Base-by-base conservation (phyloP, 208 protist genomes). In the Novymonas esmeraldas region DNA sequence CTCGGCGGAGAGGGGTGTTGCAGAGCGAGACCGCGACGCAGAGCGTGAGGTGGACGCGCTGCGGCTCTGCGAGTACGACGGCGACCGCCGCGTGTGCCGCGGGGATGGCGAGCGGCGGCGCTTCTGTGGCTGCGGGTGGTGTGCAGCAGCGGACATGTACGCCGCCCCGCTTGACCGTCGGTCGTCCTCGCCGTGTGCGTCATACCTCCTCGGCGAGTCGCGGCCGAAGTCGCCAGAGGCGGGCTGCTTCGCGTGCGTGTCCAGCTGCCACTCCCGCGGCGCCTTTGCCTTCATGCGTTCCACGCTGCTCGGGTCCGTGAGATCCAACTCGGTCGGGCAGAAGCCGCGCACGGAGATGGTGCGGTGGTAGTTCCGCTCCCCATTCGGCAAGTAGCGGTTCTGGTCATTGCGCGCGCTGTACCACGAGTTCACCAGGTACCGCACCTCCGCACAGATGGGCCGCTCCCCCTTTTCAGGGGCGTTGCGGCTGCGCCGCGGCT, bases 401-500 rank as follows among this genome's bases (percentile, higher is more conserved):
- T 76, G 52, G 0, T 60, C 66, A 18, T 67, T 63, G 20, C 59
- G 65, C 7, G 62, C 66, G 20, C 61, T 77, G 52, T 62, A 70
- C 48, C 51, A 67, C 4, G 24, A 28, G 48, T 69, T 75, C 5
- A 86, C 44, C 44, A 62, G 73, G 67, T 70, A 79, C 34, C 80
- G 66, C 64, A 77, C 76, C 55, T 86, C 80, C 1, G 76, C 59
- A 42, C 73, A 73, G 36, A 70, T 65, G 9, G 65, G 41, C 48
- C 26, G 24, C 56, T 33, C 14, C 18, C 42, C 33, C n/a, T 51
- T 59, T 6, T 50, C 60, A 14, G 59, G 16, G 16, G 4, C 20
- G 2, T 50, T 31, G 18, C 65, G 34, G 33, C 33, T 45, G 7
- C 49, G 28, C 38, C 29, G 9, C 39, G 51, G 33, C 16, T 14